Conservation (phyloP, 2,329 filamentous ascomycete genomes). For the Microcyclospora tardicrescens region DNA sequence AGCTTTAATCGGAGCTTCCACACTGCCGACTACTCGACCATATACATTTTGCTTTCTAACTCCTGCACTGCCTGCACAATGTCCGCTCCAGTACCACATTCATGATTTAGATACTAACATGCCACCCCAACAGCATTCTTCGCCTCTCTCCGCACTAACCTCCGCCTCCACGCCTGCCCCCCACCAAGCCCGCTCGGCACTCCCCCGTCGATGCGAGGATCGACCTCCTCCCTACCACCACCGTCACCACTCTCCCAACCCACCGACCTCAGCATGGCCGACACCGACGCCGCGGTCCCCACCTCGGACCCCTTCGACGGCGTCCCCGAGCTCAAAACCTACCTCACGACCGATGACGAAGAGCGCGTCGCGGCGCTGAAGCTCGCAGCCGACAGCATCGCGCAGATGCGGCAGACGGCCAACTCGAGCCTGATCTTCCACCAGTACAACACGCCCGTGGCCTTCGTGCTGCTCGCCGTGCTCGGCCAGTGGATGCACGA, state of each 20-base stretch:
- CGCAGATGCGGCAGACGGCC: constrained; percentile 64
- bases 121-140: constrained; percentile 53
- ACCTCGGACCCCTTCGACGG: constrained; percentile 35
- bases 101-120: too few species aligned
- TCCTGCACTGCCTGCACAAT: background rate
- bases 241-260: constrained; percentile 29
- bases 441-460: constrained; percentile 32
- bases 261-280: constrained; percentile 15
- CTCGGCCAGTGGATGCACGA: constrained; percentile 30
- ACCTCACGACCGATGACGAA: constrained; percentile 34
- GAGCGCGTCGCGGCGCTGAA: constrained; percentile 57
- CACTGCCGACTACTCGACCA: background rate
- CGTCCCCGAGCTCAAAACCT: constrained; percentile 52
- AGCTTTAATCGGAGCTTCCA: too few species aligned
- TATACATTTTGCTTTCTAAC: background rate
- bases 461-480: constrained; percentile 27
- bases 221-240: constrained; percentile 39
- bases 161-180: constrained; percentile 49
- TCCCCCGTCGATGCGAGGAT: constrained; percentile 44
- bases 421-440: constrained; percentile 52
- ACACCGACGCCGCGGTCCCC: constrained; percentile 7
- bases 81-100: background rate
- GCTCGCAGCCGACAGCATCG: constrained; percentile 68
- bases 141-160: constrained; percentile 66
- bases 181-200: constrained; percentile 50